Conservation (phyloP, 805 yeast species). For the Blastobotrys muscicola region DNA sequence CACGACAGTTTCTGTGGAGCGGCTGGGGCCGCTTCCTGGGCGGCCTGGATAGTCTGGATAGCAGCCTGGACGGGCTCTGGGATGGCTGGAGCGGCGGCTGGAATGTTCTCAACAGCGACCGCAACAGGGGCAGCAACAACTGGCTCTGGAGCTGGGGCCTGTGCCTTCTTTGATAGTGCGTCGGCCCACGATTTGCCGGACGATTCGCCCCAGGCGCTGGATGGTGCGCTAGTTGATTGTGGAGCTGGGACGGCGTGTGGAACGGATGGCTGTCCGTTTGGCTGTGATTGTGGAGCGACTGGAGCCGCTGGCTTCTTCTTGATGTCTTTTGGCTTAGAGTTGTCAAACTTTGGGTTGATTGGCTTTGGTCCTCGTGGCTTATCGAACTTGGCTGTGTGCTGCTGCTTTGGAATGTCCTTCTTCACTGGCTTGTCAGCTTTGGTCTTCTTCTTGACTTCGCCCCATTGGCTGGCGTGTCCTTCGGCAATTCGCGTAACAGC, state of each 20-base stretch:
- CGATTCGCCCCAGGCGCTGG: slow-evolving; percentile 16
- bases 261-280: slow-evolving; percentile 11
- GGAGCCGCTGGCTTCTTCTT: slow-evolving; percentile 7
- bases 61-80: no score
- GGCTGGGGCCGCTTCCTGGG: slow-evolving; percentile 9
- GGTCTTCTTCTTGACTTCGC: slow-evolving; percentile 60
- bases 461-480: slow-evolving; percentile 90
- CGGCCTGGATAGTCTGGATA: slow-evolving; percentile 5
- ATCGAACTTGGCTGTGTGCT: slow-evolving; percentile 4
- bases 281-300: slow-evolving; percentile 2
- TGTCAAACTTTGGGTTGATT: slow-evolving; percentile 11
- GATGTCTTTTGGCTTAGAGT: slow-evolving; percentile 2
- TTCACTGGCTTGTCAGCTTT: slow-evolving; percentile 9
- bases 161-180: slow-evolving; percentile 23
- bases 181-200: slow-evolving; percentile 31
- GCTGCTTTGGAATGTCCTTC: slow-evolving; percentile 5
- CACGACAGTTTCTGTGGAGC: slow-evolving; percentile 38
- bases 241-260: slow-evolving; percentile 17
- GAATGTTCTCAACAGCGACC: not conserved
- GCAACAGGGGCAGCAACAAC: slow-evolving; percentile 4
- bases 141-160: slow-evolving; percentile 13
- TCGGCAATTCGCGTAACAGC: slow-evolving; percentile 83
- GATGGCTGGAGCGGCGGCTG: slow-evolving; percentile 1
- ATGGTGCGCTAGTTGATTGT: slow-evolving; percentile 19
- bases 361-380: slow-evolving; percentile 10